A percentile compares a stretch with the other conserved stretches of the same genome.
These are phyloP conservation scores for Phialophora macrospora DNA, from an alignment of 2,329 filamentous ascomycete genomes.

Conservation along the genomic window DNA sequence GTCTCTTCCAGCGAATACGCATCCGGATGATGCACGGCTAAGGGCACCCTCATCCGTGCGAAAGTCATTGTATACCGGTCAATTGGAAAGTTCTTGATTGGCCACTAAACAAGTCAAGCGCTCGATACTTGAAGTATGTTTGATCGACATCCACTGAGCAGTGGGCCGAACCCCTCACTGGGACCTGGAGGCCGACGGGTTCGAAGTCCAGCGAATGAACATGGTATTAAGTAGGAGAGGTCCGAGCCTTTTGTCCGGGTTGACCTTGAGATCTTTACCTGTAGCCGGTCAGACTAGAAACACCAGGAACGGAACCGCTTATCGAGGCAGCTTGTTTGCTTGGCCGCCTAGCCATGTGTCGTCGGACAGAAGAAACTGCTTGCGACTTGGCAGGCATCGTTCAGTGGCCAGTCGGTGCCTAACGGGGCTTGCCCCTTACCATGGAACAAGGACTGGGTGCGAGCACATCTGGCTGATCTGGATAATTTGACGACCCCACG, in stretches of 20 bases:
- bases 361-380: background rate
- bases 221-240: background rate
- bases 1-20: background rate
- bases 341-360: background rate
- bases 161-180: background rate
- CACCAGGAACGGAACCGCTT: background rate
- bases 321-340: background rate
- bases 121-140: background rate
- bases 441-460: too few relatives aligned
- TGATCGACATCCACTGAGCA: background rate
- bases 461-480: background rate
- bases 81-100: background rate
- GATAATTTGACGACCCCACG: background rate
- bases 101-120: background rate
- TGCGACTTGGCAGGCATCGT: background rate
- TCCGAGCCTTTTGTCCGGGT: background rate
- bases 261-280: background rate
- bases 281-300: background rate
- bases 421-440: background rate
- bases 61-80: background rate
- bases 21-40: background rate
- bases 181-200: background rate
- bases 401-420: too few relatives aligned
- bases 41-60: background rate
- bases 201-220: background rate